Evolutionary conservation across 2,329 filamentous ascomycete genomes (phyloP).

Genomic region (Clonostachys rosea): DNA sequence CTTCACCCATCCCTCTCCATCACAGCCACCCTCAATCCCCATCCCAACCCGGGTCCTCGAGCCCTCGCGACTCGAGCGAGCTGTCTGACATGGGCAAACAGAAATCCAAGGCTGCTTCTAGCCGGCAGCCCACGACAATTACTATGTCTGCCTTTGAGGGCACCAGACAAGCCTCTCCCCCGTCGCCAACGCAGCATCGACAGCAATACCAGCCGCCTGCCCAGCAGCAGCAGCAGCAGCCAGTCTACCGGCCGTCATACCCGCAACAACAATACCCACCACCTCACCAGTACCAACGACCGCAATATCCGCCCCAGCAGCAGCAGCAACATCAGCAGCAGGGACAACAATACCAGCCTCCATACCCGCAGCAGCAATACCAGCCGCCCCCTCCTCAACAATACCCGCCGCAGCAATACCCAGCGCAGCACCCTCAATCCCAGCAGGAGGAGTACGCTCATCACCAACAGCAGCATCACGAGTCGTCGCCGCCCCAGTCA

Average conservation of each 20-base stretch:
- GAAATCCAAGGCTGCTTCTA: too few species aligned
- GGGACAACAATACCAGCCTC: neutral
- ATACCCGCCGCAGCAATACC: neutral
- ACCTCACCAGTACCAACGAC: neutral
- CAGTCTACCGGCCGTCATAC: neutral
- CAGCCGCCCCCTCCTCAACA: neutral
- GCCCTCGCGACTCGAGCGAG: too few species aligned
- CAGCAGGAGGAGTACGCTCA: neutral
- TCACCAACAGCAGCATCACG: neutral
- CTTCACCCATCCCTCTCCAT: too few species aligned
- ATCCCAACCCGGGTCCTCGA: too few species aligned
- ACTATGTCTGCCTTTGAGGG: too few species aligned
- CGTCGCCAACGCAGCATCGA: neutral
- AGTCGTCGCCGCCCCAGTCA: neutral
- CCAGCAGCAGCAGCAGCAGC: neutral
- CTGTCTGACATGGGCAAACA: too few species aligned
- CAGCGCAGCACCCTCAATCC: neutral
- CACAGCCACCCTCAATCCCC: too few species aligned
- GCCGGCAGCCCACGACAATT: too few species aligned
- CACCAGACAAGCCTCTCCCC: too few species aligned
- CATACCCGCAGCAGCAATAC: neutral
- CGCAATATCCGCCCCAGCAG: too few species aligned
- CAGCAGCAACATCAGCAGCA: neutral
- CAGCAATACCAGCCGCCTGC: neutral
- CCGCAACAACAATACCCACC: neutral